Conservation (phyloP, 768 basidiomycete species). For the Lactifluus echinatus region DNA sequence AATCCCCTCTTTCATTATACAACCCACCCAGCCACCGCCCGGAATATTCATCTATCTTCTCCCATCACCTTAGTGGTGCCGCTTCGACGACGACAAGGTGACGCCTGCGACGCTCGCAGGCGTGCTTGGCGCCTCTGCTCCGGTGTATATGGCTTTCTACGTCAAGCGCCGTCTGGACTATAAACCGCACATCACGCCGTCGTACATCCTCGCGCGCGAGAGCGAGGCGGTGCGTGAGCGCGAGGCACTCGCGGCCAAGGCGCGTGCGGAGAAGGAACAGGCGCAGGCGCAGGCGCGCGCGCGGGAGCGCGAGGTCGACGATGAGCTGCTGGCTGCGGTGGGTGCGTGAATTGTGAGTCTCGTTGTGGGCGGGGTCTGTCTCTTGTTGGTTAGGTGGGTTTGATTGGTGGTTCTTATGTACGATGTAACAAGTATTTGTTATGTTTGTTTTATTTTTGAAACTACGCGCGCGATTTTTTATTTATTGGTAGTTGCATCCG, state of each 20-base stretch:
- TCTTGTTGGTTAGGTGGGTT: no score
- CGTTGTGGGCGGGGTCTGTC: neutral
- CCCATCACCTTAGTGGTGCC: slow-evolving; percentile 67
- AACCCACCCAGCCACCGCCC: no score
- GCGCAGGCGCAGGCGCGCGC: slow-evolving; percentile 2
- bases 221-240: slow-evolving; percentile 18
- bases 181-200: slow-evolving; percentile 36
- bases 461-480: no score
- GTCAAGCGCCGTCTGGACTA: slow-evolving; percentile 86
- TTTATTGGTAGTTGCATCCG: no score
- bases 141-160: slow-evolving; percentile 94
- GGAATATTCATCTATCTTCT: neutral
- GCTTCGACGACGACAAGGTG: slow-evolving; percentile 91
- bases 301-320: slow-evolving; percentile 17
- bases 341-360: neutral
- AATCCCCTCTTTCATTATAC: neutral
- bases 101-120: slow-evolving; percentile 57
- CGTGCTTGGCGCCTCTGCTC: slow-evolving; percentile 48
- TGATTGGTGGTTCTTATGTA: neutral
- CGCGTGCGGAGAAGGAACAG: slow-evolving; percentile 11
- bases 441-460: no score
- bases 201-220: slow-evolving; percentile 16
- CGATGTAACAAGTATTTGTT: no score
- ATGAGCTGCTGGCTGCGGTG: slow-evolving; percentile 16
- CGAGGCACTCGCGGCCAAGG: slow-evolving; percentile 3